Conservation (phyloP, 345 rosid genomes). For the Citrus australasica region DNA sequence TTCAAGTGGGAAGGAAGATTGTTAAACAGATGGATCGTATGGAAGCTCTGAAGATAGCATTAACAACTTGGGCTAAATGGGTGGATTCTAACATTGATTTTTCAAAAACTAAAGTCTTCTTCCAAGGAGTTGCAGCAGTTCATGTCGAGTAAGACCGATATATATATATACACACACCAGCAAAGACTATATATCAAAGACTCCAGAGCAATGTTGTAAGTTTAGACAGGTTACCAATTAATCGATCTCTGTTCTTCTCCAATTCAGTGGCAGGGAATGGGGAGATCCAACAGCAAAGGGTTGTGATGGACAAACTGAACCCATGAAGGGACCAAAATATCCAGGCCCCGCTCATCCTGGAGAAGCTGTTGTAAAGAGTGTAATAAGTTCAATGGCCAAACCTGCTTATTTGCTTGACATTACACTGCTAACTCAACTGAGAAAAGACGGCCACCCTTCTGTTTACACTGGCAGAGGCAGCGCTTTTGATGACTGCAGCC, state of each 20-base stretch:
- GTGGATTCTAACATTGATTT: conserved; percentile 51
- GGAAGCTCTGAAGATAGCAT: conserved; percentile 55
- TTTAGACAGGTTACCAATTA: background rate
- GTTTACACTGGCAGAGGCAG: conserved; percentile 33
- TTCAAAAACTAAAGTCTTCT: conserved; percentile 44
- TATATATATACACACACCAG: too few relatives aligned
- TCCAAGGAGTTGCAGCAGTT: conserved; percentile 54
- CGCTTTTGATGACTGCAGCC: conserved; percentile 49
- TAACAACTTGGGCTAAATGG: conserved; percentile 71
- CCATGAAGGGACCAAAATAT: conserved; percentile 38
- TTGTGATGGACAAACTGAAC: conserved; percentile 54
- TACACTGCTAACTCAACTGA: conserved; percentile 50
- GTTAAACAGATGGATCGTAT: conserved; percentile 55
- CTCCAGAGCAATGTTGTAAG: background rate
- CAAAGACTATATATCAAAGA: too few relatives aligned
- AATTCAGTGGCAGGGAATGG: conserved; percentile 44
- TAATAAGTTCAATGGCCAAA: conserved; percentile 38
- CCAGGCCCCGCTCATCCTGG: conserved; percentile 32
- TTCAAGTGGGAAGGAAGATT: conserved; percentile 41
- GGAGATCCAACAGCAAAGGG: conserved; percentile 19
- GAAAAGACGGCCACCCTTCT: conserved; percentile 73
- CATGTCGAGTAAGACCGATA: conserved; percentile 33
- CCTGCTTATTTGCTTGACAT: conserved; percentile 52
- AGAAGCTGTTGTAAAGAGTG: conserved; percentile 34
- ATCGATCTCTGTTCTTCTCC: background rate